phyloP scores from a whole-genome alignment of 768 basidiomycete genomes.

The Podaxis sp. region DNA sequence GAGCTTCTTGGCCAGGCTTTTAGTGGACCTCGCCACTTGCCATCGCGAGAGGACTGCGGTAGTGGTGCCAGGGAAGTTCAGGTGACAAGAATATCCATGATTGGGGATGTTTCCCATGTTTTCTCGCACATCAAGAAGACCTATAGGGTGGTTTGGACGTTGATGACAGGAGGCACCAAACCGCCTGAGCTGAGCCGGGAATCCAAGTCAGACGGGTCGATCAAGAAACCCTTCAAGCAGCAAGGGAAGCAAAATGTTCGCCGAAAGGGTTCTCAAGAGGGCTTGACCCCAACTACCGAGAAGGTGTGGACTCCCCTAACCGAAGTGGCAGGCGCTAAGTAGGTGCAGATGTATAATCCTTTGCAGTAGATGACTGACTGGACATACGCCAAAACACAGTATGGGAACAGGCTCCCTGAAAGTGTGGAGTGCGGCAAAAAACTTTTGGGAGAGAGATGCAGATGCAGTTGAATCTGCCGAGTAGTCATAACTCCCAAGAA shows the following conservation, averaged over 20 bases:
- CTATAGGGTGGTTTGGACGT: conserved; percentile 72
- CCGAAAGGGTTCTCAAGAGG: conserved; percentile 10
- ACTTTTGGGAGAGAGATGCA: conserved; percentile 41
- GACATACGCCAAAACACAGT: conserved; percentile 33
- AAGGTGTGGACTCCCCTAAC: conserved; percentile 54
- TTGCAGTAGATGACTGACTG: conserved; percentile 15
- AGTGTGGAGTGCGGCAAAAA: conserved; percentile 62
- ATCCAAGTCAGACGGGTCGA: conserved; percentile 16
- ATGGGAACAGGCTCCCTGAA: conserved; percentile 76
- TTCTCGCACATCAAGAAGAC: conserved; percentile 93
- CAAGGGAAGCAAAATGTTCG: background rate
- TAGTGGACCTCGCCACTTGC: conserved; percentile 6
- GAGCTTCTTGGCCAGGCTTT: conserved; percentile 32
- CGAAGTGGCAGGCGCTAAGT: conserved; percentile 64
- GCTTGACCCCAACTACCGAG: conserved; percentile 19
- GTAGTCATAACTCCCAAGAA: background rate
- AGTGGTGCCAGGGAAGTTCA: conserved; percentile 21
- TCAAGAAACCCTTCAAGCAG: conserved; percentile 19
- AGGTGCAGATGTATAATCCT: conserved; percentile 29
- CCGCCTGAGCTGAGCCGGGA: conserved; percentile 35
- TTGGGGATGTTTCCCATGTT: conserved; percentile 71
- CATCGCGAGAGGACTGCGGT: conserved; percentile 13
- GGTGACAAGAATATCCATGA: conserved; percentile 48
- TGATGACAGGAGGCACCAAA: conserved; percentile 54
- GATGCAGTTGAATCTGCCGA: background rate